Evolutionary conservation across 306 rosid species (phyloP), one percentile per base, ranked within the genome.

Genomic region (Dicorynia guianensis): DNA sequence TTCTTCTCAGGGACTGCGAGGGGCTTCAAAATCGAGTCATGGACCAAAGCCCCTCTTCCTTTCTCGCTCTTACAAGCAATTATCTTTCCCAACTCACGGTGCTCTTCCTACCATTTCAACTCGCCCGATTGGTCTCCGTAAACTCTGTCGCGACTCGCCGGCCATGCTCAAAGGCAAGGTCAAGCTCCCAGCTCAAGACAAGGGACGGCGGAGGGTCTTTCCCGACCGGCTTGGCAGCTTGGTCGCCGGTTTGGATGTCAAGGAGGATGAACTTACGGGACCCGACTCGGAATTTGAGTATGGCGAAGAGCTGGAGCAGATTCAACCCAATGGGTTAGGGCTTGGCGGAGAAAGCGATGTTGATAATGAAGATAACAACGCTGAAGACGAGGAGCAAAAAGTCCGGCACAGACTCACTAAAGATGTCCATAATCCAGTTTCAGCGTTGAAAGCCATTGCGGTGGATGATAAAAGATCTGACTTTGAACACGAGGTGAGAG

Each of bases 301-400:
- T 7, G 97, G 96, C 0, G 91, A 88, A 73, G 96, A 89, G 97
- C 93, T 89, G 19, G 96, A 86, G 80, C 84, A 88, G 33, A 80
- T 92, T 81, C 85, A n/a, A 71, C 92, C 93, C 5, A 82, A 87
- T 10, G 87, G 67, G 40, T 68, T 73, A 34, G 86, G 75, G 46
- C 80, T 80, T 11, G 74, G 60, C 17, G 57, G 77, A 69, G 87
- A 73, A 63, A 53, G 80, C 2, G 74, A 61, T 0, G 60, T 0
- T 6, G 78, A 61, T 3, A 79, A 68, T 5, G 76, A 67, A 39
- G 50, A 20, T 64, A 57, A 25, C 30, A 25, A 48, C 3, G 66
- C 39, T 13, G 62, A 18, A 8, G 79, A 72, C 4, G 36, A 61
- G 17, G 83, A 76, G 19, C 59, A 11, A 4, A 63, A 48, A 63